These are phyloP conservation scores for Hirschioporus abietinus DNA, from an alignment of 768 basidiomycete genomes.

Conservation along the genomic window DNA sequence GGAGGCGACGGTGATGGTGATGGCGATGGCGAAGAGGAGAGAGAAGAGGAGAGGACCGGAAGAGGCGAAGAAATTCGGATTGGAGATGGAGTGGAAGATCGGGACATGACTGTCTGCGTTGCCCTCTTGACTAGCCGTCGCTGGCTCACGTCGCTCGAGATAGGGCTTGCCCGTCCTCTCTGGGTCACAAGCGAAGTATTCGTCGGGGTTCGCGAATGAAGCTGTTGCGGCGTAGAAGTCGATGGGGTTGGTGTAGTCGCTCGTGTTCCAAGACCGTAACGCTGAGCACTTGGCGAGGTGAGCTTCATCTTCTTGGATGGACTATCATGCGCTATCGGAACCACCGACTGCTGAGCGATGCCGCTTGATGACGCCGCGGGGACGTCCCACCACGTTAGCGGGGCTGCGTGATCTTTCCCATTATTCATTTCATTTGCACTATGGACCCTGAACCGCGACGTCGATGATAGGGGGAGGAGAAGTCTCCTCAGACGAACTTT, in stretches of 20 bases:
- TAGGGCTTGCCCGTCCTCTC: not conserved
- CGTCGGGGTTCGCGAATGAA: not conserved
- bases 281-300: not conserved
- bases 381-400: not conserved
- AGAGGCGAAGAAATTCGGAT: not conserved
- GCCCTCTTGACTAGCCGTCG: not conserved
- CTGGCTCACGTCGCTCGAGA: not conserved
- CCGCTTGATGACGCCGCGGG: not conserved
- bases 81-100: not conserved
- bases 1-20: not conserved
- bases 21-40: not conserved
- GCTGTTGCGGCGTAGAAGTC: too few species aligned
- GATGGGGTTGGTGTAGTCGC: not conserved
- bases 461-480: not conserved
- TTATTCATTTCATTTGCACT: not conserved
- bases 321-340: not conserved
- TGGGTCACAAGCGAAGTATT: not conserved
- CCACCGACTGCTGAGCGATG: not conserved
- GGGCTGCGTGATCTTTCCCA: not conserved
- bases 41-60: not conserved
- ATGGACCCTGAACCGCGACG: not conserved
- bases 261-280: not conserved
- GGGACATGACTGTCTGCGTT: not conserved
- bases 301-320: not conserved
- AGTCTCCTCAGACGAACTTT: not conserved